Evolutionary conservation across 1,284 basidiomycete genomes (phyloP).

Genomic region (Naganishia liquefaciens): DNA sequence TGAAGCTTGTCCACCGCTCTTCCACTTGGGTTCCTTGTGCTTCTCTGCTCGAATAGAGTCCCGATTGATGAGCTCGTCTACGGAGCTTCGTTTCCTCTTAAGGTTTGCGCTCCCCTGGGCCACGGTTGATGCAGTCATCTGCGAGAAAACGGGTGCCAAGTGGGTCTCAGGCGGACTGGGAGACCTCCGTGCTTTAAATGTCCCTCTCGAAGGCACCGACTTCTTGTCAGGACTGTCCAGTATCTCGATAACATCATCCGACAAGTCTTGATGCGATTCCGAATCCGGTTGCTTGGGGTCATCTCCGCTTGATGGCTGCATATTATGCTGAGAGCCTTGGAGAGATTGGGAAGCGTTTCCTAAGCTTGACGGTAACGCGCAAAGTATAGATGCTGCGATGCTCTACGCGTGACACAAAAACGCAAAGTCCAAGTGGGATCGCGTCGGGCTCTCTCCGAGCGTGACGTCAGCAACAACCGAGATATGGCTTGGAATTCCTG

Average conservation of each 20-base stretch:
- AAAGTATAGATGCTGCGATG: too few relatives aligned
- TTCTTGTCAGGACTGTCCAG: conserved; percentile 33
- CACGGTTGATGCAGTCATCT: conserved; percentile 31
- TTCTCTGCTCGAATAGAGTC: background rate
- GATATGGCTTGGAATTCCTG: background rate
- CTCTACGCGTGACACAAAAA: too few relatives aligned
- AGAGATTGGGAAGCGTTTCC: too few relatives aligned
- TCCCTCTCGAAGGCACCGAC: conserved; percentile 30
- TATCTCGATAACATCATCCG: conserved; percentile 32
- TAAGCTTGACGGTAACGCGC: too few relatives aligned
- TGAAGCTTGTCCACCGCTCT: background rate
- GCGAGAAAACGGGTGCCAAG: conserved; percentile 16
- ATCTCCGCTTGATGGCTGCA: background rate
- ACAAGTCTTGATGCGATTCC: background rate
- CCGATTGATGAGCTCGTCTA: background rate
- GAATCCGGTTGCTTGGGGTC: background rate
- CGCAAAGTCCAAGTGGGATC: too few relatives aligned
- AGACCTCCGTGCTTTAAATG: conserved; percentile 1
- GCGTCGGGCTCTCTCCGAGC: too few relatives aligned
- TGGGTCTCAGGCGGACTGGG: background rate
- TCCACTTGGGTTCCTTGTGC: conserved; percentile 5
- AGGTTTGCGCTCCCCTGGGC: conserved; percentile 30
- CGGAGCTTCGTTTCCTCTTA: conserved; percentile 30
- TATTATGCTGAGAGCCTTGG: too few relatives aligned
- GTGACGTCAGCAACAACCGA: background rate